phyloP scores from a whole-genome alignment of 1,139 yeast species.

The Nakaseomyces delphensis region DNA sequence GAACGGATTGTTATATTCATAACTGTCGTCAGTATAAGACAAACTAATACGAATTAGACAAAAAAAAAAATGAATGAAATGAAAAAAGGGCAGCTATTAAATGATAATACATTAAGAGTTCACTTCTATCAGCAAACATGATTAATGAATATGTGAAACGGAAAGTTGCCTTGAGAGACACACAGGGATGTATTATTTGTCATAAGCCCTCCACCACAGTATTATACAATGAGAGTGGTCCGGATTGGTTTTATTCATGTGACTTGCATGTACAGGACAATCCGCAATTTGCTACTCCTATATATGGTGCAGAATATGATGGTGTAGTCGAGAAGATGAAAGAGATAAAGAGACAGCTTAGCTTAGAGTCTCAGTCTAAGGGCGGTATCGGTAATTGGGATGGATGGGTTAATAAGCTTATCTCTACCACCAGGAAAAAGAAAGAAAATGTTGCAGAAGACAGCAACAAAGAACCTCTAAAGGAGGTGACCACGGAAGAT shows the following conservation, averaged over 20 bases:
- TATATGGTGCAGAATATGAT: slow-evolving; percentile 41
- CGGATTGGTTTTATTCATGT: slow-evolving; percentile 66
- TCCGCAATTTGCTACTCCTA: slow-evolving; percentile 49
- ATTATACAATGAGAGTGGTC: slow-evolving; percentile 35
- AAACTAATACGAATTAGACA: not conserved
- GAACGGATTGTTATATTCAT: not conserved
- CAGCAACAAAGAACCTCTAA: slow-evolving; percentile 12
- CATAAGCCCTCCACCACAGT: slow-evolving; percentile 58
- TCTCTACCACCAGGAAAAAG: slow-evolving; percentile 25
- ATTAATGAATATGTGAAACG: slow-evolving; percentile 31
- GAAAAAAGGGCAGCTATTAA: not conserved
- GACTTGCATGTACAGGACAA: slow-evolving; percentile 52
- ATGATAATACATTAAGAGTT: too few species aligned
- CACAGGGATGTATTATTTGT: slow-evolving; percentile 58
- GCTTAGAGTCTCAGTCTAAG: slow-evolving; percentile 14
- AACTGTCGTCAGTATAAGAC: too few species aligned
- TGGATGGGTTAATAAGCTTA: slow-evolving; percentile 28
- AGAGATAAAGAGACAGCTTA: slow-evolving; percentile 38
- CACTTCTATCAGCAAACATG: too few species aligned
- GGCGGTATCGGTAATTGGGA: slow-evolving; percentile 29
- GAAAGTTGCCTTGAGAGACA: slow-evolving; percentile 47
- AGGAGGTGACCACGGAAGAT: slow-evolving; percentile 17
- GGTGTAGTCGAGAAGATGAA: slow-evolving; percentile 37
- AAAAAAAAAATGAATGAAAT: not conserved
- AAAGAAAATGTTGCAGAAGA: slow-evolving; percentile 19